A percentile compares a stretch with the other conserved stretches of the same genome.
Evolutionary conservation across 305 asterid genomes (phyloP).

Genomic region (Fraxinus baroniana): DNA sequence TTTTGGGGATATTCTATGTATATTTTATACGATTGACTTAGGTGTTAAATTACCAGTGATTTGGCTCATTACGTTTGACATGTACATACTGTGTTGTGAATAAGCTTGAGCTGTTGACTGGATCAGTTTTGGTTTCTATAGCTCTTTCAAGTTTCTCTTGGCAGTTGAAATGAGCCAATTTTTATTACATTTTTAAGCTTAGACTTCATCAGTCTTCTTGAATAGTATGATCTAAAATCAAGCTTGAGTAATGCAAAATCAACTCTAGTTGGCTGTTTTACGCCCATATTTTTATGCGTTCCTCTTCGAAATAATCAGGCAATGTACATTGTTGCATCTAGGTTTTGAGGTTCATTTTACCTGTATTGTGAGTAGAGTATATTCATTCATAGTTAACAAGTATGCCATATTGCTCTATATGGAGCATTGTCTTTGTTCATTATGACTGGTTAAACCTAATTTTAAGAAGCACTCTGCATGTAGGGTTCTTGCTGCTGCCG

Average conservation of each 20-base stretch:
- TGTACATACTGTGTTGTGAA: neutral
- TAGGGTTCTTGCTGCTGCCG: conserved; percentile 94
- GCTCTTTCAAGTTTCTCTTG: neutral
- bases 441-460: neutral
- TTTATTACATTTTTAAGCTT: neutral
- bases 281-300: neutral
- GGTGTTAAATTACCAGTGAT: neutral
- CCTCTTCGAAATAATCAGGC: neutral
- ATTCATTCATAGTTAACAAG: neutral
- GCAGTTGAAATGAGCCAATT: neutral
- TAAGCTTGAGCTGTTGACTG: neutral
- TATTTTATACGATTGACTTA: neutral
- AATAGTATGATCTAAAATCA: neutral
- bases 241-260: neutral
- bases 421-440: neutral
- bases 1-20: neutral
- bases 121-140: neutral
- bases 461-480: conserved; percentile 21
- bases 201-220: neutral
- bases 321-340: neutral
- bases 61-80: neutral
- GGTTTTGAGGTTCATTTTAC: neutral
- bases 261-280: neutral
- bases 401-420: neutral
- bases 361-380: neutral